phyloP scores from a whole-genome alignment of 2,329 filamentous ascomycete species.

The Fusarium vanettenii region DNA sequence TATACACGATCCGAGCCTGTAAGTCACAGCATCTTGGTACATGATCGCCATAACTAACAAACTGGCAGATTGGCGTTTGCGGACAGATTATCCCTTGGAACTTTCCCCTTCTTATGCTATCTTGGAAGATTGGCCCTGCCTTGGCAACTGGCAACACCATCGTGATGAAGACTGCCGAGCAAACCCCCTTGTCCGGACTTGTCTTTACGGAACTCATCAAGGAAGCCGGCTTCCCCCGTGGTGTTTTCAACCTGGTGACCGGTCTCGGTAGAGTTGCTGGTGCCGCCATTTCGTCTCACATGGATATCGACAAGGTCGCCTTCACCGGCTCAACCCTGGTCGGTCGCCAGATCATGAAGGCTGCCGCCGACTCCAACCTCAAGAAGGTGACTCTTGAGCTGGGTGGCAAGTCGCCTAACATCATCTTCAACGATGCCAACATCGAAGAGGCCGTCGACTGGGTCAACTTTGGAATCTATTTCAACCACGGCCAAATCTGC shows the following conservation, averaged over 20 bases:
- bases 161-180: conserved; percentile 80
- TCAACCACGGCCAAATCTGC: conserved; percentile 73
- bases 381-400: conserved; percentile 87
- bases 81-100: conserved; percentile 93
- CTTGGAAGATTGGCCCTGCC: conserved; percentile 85
- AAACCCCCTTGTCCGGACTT: conserved; percentile 79
- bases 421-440: conserved; percentile 82
- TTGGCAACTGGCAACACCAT: conserved; percentile 78
- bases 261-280: conserved; percentile 84
- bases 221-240: conserved; percentile 82
- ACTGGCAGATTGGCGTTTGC: conserved; percentile 72
- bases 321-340: conserved; percentile 83
- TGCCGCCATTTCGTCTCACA: conserved; percentile 79
- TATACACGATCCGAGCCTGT: conserved; percentile 83
- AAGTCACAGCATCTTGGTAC: not conserved
- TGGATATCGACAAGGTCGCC: conserved; percentile 85
- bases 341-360: conserved; percentile 83
- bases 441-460: conserved; percentile 81
- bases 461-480: conserved; percentile 79
- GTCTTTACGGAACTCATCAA: conserved; percentile 73
- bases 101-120: conserved; percentile 83
- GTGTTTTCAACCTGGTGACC: conserved; percentile 81
- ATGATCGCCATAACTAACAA: conserved; percentile 12
- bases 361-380: conserved; percentile 79
- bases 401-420: conserved; percentile 84